Evolutionary conservation across 208 protist species (phyloP).

Genomic region (Acanthamoeba castellanii): DNA sequence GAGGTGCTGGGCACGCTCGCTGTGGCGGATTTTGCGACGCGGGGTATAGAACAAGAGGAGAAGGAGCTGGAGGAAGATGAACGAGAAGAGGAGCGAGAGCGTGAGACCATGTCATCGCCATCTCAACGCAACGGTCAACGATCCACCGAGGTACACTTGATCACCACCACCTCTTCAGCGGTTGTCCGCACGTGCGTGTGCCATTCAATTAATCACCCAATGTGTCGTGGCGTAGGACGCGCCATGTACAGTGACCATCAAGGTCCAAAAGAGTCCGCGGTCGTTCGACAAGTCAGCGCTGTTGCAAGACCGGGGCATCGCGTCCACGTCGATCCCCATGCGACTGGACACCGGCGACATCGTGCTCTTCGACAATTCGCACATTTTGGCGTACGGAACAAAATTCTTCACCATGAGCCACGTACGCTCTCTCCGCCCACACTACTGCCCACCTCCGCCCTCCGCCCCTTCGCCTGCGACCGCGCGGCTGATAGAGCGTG

Average conservation of each 20-base stretch:
- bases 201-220: background rate
- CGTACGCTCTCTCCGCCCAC: background rate
- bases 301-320: constrained; percentile 20
- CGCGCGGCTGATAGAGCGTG: background rate
- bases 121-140: too few species aligned
- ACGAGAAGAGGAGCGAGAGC: background rate
- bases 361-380: constrained; percentile 65
- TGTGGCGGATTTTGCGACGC: constrained; percentile 16
- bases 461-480: too few species aligned
- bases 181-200: background rate
- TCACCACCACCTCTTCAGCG: background rate
- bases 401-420: constrained; percentile 66
- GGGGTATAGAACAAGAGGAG: background rate
- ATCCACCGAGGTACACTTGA: too few species aligned
- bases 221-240: background rate
- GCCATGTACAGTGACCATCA: background rate
- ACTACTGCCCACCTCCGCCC: background rate
- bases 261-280: background rate
- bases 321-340: constrained; percentile 48
- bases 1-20: background rate
- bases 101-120: background rate
- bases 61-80: background rate
- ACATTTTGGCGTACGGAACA: constrained; percentile 24
- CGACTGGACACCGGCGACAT: constrained; percentile 63
- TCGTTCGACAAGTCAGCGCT: constrained; percentile 45